Evolutionary conservation across 2,329 filamentous ascomycete species (phyloP), one percentile per base, ranked within the genome.

Genomic region (Exserohilum rostratum): DNA sequence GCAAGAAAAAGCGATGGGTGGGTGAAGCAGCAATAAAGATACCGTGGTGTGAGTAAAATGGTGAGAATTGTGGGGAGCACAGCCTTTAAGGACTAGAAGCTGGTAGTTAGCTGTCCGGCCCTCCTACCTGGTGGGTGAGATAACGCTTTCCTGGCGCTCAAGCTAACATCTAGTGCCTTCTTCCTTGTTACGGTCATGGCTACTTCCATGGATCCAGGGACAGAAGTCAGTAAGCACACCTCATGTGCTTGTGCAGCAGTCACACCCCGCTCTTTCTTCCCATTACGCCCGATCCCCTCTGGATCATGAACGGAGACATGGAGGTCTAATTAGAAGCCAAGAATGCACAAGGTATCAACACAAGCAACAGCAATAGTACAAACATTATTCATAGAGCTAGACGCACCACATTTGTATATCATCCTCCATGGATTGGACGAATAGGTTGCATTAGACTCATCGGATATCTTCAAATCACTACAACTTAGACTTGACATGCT

Each of bases 101-200:
- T 18, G 10, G 39, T 25, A 18, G 15, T 10, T 29, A 10, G n/a
- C 10, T 27, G 12, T 9, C 18, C 9, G 13, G 17, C 1, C 25
- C 13, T 30, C 42, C 3, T 52, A 25, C 30, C 39, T n/a, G 17
- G 30, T 38, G 9, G 10, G 34, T 30, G 15, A 34, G 31, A n/a
- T 27, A 15, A 44, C 3, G 12, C 20, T 37, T 46, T 45, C 49
- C 39, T 48, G 45, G 15, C 17, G 40, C 42, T 67, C 6, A 40
- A 29, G n/a, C 33, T 64, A 30, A 53, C 43, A 11, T 55, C 53
- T 17, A 62, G 61, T 13, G 52, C 55, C 40, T 66, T 65, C 17
- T 56, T 50, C 6, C 47, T 56, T 38, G 56, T 60, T 18, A 51
- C 52, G 12, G 60, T 15, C 20, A 67, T 42, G 0, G 60, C 33